Conservation (phyloP, 345 rosid species). For the Cardamine chenopodiifolia region DNA sequence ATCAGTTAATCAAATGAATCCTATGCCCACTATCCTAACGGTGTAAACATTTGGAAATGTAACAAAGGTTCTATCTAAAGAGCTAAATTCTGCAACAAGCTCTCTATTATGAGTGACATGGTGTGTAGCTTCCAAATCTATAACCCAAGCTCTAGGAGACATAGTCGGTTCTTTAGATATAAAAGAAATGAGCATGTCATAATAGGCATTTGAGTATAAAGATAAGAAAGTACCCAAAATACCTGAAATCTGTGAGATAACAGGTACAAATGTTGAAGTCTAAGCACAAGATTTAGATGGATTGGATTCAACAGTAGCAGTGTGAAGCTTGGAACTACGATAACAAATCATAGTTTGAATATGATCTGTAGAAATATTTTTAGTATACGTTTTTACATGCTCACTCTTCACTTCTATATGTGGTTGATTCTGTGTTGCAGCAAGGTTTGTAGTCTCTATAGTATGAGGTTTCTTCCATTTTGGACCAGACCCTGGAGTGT, state of each 20-base stretch:
- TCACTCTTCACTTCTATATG: too few relatives aligned
- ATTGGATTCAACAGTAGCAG: rapidly evolving
- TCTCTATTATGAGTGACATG: not conserved
- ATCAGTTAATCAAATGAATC: not conserved
- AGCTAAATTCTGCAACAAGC: rapidly evolving
- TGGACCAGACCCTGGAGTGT: not conserved
- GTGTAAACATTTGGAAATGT: not conserved
- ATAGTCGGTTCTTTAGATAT: not conserved
- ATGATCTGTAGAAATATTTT: not conserved
- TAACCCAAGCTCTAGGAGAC: not conserved
- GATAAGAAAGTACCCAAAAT: too few relatives aligned
- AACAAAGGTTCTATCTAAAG: not conserved
- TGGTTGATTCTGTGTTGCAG: too few relatives aligned
- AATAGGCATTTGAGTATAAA: not conserved
- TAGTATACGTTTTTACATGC: too few relatives aligned
- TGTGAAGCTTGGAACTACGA: not conserved
- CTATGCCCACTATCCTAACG: not conserved
- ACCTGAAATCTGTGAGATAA: not conserved
- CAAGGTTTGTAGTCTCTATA: too few relatives aligned
- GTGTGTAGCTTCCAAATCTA: not conserved
- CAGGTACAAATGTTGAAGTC: not conserved
- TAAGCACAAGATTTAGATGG: not conserved
- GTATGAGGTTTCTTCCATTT: too few relatives aligned
- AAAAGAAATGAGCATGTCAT: not conserved
- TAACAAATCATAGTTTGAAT: not conserved